Evolutionary conservation across 2,329 filamentous ascomycete genomes (phyloP).

Genomic region (Gremmenia infestans): DNA sequence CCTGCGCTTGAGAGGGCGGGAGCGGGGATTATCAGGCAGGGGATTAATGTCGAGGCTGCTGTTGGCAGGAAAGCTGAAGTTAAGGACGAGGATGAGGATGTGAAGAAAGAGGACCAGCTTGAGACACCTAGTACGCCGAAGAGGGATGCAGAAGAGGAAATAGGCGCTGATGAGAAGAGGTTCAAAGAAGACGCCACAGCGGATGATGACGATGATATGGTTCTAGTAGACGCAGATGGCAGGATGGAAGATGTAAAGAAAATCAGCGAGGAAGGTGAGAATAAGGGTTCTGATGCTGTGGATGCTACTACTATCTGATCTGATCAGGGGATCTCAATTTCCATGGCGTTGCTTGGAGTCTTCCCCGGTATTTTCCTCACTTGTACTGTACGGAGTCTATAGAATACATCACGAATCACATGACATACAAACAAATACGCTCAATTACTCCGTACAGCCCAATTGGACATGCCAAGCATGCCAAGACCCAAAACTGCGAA

Average conservation of each 20-base stretch:
- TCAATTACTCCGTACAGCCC: neutral
- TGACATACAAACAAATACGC: neutral
- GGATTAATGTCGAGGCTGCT: slow-evolving; percentile 56
- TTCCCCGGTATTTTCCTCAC: neutral
- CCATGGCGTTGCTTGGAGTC: neutral
- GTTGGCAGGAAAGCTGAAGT: slow-evolving; percentile 48
- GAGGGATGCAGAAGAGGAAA: slow-evolving; percentile 49
- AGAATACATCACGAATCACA: neutral
- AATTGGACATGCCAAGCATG: slow-evolving; percentile 2
- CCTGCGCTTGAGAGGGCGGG: slow-evolving; percentile 33
- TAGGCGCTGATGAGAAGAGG: slow-evolving; percentile 41
- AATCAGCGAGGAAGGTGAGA: slow-evolving; percentile 14
- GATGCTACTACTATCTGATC: slow-evolving; percentile 19
- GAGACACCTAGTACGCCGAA: slow-evolving; percentile 41
- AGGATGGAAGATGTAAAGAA: slow-evolving; percentile 15
- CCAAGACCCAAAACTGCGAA: slow-evolving; percentile 17
- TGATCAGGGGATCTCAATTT: neutral
- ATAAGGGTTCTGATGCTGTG: slow-evolving; percentile 14
- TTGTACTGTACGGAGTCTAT: neutral
- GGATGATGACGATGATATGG: slow-evolving; percentile 13
- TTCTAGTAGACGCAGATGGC: slow-evolving; percentile 17
- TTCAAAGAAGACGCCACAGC: slow-evolving; percentile 39
- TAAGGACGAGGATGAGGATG: slow-evolving; percentile 22
- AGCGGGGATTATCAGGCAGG: slow-evolving; percentile 44
- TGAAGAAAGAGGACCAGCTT: slow-evolving; percentile 27